phyloP scores from a whole-genome alignment of 2,329 filamentous ascomycete genomes.

The Colletotrichum sidae region DNA sequence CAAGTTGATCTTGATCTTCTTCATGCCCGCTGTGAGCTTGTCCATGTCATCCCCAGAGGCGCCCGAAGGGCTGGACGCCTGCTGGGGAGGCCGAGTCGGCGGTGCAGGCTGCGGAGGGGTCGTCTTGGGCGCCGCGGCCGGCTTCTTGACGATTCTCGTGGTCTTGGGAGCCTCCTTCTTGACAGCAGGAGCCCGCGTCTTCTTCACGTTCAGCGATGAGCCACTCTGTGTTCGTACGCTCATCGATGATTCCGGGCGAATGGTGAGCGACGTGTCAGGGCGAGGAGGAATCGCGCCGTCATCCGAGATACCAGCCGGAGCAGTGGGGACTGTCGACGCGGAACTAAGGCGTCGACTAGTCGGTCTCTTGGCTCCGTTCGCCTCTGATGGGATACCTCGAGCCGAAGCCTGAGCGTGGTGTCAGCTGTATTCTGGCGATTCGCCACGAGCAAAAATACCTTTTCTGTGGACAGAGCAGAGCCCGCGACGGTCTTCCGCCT shows the following conservation, averaged over 20 bases:
- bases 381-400: slow-evolving; percentile 44
- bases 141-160: slow-evolving; percentile 52
- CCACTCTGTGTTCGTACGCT: slow-evolving; percentile 52
- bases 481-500: slow-evolving; percentile 73
- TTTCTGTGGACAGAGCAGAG: slow-evolving; percentile 57
- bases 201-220: slow-evolving; percentile 65
- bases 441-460: slow-evolving; percentile 44
- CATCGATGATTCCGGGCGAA: slow-evolving; percentile 53
- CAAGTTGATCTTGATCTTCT: slow-evolving; percentile 72
- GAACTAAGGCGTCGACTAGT: slow-evolving; percentile 62
- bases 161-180: slow-evolving; percentile 55
- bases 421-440: slow-evolving; percentile 20
- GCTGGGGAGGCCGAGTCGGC: slow-evolving; percentile 17
- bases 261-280: slow-evolving; percentile 51
- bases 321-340: slow-evolving; percentile 50
- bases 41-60: slow-evolving; percentile 59
- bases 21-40: slow-evolving; percentile 68
- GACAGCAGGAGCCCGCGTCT: slow-evolving; percentile 63
- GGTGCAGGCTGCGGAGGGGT: slow-evolving; percentile 11
- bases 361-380: slow-evolving; percentile 45
- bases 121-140: slow-evolving; percentile 35
- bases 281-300: slow-evolving; percentile 37
- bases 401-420: slow-evolving; percentile 45
- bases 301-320: slow-evolving; percentile 9
- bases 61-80: slow-evolving; percentile 7